Evolutionary conservation across 192 early-diverging fungal genomes (phyloP), one percentile per base, ranked within the genome.

Genomic region (Umbelopsis vinacea): DNA sequence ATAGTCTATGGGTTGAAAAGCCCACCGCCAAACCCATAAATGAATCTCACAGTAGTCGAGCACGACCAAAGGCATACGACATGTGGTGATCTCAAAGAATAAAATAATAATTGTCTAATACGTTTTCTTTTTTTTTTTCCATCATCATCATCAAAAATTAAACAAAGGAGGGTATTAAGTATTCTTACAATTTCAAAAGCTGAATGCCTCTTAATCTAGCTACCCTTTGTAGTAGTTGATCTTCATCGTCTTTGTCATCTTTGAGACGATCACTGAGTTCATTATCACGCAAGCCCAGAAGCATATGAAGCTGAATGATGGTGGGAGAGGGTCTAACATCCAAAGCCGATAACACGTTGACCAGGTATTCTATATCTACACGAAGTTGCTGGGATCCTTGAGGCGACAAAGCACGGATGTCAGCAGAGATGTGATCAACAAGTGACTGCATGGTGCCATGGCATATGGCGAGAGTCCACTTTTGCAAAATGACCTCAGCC

Each of bases 401-500:
- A 3, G 48, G n/a, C 24, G 83, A 73, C 71, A 89, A 57, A n/a
- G 70, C 48, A n/a, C 23, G 74, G 22, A 89, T 81, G 15, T 66
- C 52, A 43, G 79, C 26, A 7, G 29, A n/a, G 15, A 91, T 78
- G 12, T 68, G 46, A 0, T 74, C 60, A 24, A 83, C 66, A 69
- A 81, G 75, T 14, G 79, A 72, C 17, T 71, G 68, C 87, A 92
- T 92, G 0, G 82, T 80, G 0, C 85, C 89, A n/a, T 89, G 79
- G 1, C 88, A 82, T 2, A 92, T 68, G 0, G 90, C 85, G 9
- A 84, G 85, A 38, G 91, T 92, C 93, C 93, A 94, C 11, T 87
- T 71, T 66, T 92, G 86, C 29, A 79, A 79, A 38, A 88, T 72
- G 38, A 86, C 88, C 48, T 82, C 87, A 14, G 69, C 60, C 50